A percentile compares a stretch with the other conserved stretches of the same genome.
These are phyloP conservation scores for Erigeron philadelphicus DNA, from an alignment of 140 eudicot species.

Conservation along the genomic window DNA sequence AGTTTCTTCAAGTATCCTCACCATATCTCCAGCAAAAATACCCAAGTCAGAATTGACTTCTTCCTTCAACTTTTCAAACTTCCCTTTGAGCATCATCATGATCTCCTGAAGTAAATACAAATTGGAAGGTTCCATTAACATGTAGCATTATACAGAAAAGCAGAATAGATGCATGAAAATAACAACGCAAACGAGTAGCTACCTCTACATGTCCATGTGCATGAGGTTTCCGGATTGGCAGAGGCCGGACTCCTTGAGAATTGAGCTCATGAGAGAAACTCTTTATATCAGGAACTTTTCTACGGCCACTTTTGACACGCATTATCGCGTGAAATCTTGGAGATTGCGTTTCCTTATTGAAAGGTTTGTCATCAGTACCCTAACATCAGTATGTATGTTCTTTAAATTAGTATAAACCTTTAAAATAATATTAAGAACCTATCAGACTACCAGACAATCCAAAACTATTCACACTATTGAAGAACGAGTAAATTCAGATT, in stretches of 20 bases:
- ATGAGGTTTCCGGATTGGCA: constrained; percentile 86
- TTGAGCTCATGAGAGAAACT: constrained; percentile 95
- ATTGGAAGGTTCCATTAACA: neutral
- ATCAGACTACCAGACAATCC: no score
- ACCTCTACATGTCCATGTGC: constrained; percentile 89
- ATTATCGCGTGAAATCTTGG: constrained; percentile 83
- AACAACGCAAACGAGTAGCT: constrained; percentile 22
- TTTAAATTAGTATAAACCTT: constrained; percentile 22
- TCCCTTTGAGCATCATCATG: constrained; percentile 67
- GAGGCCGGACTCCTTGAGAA: constrained; percentile 91
- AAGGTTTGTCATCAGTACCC: constrained; percentile 46
- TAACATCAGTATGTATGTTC: constrained; percentile 30
- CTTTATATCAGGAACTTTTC: constrained; percentile 64
- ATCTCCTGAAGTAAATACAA: constrained; percentile 52
- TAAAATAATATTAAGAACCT: no score
- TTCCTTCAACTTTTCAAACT: constrained; percentile 78
- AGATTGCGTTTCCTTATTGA: constrained; percentile 74
- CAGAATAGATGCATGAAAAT: constrained; percentile 16
- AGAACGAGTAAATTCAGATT: neutral
- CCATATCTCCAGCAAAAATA: constrained; percentile 82
- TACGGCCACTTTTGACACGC: constrained; percentile 78
- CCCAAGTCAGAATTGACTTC: constrained; percentile 85
- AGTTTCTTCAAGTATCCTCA: constrained; percentile 57
- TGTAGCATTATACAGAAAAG: neutral
- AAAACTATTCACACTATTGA: neutral